phyloP scores from a whole-genome alignment of 352 stramenopile genomes.

The Phytophthora idaei region DNA sequence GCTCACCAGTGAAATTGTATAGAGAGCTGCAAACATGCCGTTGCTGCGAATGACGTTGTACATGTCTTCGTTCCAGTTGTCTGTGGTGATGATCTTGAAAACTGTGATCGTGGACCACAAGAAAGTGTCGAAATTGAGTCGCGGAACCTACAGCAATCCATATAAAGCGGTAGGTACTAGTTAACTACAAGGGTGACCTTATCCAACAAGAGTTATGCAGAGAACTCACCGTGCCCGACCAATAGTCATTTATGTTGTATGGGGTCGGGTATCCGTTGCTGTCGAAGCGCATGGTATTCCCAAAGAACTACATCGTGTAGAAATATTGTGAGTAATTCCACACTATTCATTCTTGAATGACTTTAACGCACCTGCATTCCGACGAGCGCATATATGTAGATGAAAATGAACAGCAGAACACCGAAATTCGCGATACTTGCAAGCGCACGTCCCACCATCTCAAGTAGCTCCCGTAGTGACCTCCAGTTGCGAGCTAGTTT shows the following conservation, averaged over 20 bases:
- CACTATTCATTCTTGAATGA: slow-evolving; percentile 64
- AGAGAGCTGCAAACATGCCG: slow-evolving; percentile 60
- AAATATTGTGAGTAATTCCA: background rate
- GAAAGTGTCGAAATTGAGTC: slow-evolving; percentile 90
- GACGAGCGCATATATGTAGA: slow-evolving; percentile 94
- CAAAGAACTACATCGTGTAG: slow-evolving; percentile 79
- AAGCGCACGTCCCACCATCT: slow-evolving; percentile 86
- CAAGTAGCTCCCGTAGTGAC: slow-evolving; percentile 89
- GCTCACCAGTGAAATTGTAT: slow-evolving; percentile 83
- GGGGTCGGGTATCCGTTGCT: slow-evolving; percentile 57
- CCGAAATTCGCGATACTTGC: slow-evolving; percentile 93
- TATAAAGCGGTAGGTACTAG: too few species aligned
- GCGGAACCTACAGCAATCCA: slow-evolving; percentile 70
- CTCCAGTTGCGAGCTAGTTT: slow-evolving; percentile 93
- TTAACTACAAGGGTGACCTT: too few species aligned
- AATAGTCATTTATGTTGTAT: slow-evolving; percentile 58
- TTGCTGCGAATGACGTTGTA: slow-evolving; percentile 90
- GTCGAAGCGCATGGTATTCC: slow-evolving; percentile 94
- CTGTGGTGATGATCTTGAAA: slow-evolving; percentile 93
- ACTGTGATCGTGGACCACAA: slow-evolving; percentile 81
- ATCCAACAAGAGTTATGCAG: background rate
- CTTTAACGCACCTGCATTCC: slow-evolving; percentile 85
- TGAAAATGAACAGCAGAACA: slow-evolving; percentile 94
- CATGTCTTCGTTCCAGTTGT: slow-evolving; percentile 96
- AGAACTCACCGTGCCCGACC: slow-evolving; percentile 52